These are phyloP conservation scores for Zea mays DNA, from an alignment of 176 grass and related monocot species.

Conservation along the genomic window DNA sequence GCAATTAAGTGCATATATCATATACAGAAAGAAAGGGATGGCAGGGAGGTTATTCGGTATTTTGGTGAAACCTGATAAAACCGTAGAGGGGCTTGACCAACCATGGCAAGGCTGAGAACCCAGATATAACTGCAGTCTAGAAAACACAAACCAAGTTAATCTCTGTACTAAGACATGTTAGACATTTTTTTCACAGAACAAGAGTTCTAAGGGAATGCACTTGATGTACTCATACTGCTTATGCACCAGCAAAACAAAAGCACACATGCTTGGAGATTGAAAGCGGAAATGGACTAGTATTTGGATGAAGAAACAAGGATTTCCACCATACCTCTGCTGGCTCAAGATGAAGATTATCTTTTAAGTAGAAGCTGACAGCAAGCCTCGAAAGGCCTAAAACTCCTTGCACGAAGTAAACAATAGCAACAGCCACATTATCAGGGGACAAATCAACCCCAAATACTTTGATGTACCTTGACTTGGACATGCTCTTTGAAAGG, in stretches of 20 bases:
- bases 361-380: slow-evolving; percentile 93
- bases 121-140: slow-evolving; percentile 97
- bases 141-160: slow-evolving; percentile 49
- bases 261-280: neutral
- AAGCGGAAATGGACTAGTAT: neutral
- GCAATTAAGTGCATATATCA: neutral
- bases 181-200: slow-evolving; percentile 9
- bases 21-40: slow-evolving; percentile 4
- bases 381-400: slow-evolving; percentile 87
- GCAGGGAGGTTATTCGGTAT: neutral
- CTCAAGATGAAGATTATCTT: slow-evolving; percentile 95
- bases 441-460: slow-evolving; percentile 87
- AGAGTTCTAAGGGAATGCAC: slow-evolving; percentile 1
- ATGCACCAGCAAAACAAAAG: slow-evolving; percentile 16
- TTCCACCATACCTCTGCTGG: slow-evolving; percentile 73
- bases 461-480: slow-evolving; percentile 43
- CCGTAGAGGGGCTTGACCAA: slow-evolving; percentile 96
- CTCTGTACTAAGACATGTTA: neutral
- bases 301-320: slow-evolving; percentile 14
- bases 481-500: slow-evolving; percentile 45
- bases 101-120: slow-evolving; percentile 90
- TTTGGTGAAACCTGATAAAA: slow-evolving; percentile 76
- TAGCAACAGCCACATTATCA: slow-evolving; percentile 90
- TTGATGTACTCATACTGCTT: slow-evolving; percentile 24
- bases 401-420: slow-evolving; percentile 98